These are phyloP conservation scores for Scleromitrula shiraiana DNA, from an alignment of 2,329 filamentous ascomycete genomes.

Conservation along the genomic window DNA sequence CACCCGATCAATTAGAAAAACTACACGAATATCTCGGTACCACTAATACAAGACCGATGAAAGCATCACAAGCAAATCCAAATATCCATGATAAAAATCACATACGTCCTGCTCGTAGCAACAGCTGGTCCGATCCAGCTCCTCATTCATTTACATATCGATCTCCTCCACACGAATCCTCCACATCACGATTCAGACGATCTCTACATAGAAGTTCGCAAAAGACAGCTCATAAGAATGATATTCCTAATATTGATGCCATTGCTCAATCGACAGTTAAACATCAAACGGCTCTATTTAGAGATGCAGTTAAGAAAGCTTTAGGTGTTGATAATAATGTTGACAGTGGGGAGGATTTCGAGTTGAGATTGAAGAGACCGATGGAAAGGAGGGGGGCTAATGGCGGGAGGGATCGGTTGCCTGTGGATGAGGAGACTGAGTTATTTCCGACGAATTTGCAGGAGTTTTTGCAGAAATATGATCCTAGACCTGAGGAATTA, in stretches of 20 bases:
- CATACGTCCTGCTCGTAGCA: neutral
- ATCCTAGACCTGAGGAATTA: constrained; percentile 3
- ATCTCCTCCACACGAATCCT: neutral
- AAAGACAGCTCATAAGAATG: too few relatives aligned
- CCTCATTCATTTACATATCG: neutral
- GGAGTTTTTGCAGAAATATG: constrained; percentile 15
- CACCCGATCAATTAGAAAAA: neutral
- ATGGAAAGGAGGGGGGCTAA: neutral
- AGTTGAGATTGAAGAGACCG: neutral
- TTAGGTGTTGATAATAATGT: neutral
- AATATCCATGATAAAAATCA: neutral
- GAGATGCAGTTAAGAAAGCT: too few relatives aligned
- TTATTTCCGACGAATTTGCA: neutral
- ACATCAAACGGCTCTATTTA: neutral
- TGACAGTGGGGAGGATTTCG: neutral
- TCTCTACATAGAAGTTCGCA: neutral
- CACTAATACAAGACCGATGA: too few relatives aligned
- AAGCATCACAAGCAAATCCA: too few relatives aligned
- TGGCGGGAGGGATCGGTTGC: neutral
- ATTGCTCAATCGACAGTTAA: too few relatives aligned
- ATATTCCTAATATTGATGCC: too few relatives aligned
- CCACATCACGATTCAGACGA: neutral
- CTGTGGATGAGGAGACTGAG: neutral
- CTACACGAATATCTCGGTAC: neutral
- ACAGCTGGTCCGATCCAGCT: neutral